Base-by-base conservation (phyloP, 2,329 filamentous ascomycete genomes). In the Alternaria sp. region DNA sequence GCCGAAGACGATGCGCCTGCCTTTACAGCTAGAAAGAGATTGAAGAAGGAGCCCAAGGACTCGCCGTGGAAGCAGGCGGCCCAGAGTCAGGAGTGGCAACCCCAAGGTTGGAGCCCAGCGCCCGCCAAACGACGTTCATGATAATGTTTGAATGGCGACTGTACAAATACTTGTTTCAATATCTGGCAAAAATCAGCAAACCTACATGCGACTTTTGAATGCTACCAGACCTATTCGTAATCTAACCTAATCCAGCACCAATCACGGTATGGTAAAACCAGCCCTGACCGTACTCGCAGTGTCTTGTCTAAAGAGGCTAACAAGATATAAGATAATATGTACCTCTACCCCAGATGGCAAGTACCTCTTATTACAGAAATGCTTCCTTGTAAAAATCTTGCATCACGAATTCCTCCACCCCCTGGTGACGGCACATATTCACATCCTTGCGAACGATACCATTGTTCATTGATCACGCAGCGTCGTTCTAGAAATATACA, bases 51-150 rank as follows among this genome's bases (percentile, higher is more conserved):
- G 50, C 64, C 68, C 14, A 73, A 71, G 66, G 65, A 79, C 67
- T 68, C 72, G 36, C 80, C 80, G 1, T 82, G 79, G 79, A 77
- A 79, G 42, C 65, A 76, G 40, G 61, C 72, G 23, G 63, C 70
- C 8, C 76, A 73, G 51, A 73, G 76, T 23, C 78, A 83, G 53
- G 79, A 79, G 7, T 83, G 79, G 79, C 80, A 83, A 70, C 82
- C 81, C 1, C 68, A 78, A 55, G 68, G 69, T 10, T 83, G 81
- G 81, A 75, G 76, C 17, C 81, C 80, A 29, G 75, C 72, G 13
- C 75, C 75, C 17, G 72, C 75, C 44, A 72, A 69, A 56, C 74
- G 76, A 58, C 68, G 75, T 54, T 54, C 59, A 28, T 67, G 55
- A 58, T 31, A 13, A 24, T 13, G 34, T 36, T 24, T 5, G 21